Base-by-base conservation (phyloP, 257 asterid species). In the Fraxinus cuspidata region DNA sequence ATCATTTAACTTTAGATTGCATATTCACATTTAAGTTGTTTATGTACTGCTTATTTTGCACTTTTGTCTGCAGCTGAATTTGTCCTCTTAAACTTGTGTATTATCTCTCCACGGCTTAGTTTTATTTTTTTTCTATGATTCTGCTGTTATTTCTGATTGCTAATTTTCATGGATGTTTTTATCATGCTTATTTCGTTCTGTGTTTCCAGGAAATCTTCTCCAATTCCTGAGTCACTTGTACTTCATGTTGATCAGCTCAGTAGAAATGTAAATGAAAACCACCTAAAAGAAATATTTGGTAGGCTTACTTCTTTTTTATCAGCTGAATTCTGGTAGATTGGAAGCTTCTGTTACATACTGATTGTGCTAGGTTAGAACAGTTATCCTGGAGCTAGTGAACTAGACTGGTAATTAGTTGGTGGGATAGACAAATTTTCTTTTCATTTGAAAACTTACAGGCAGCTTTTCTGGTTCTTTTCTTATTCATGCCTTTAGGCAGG, bases 241-340 rank as follows among this genome's bases (percentile, higher is more conserved):
- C 92, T 96, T 68, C 97, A 89, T 81, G 91, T 96, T 63, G 98
- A 93, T 85, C 95, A 93, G 83, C 96, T 96, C 64, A 93, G 92
- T 82, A 84, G 99, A 89, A 96, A 93, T 76, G 97, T 94, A 76
- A 96, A 92, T 71, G 99, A 96, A 82, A 92, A 88, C 83, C 99
- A 96, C 81, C 87, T 93, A 90, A 93, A 90, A 84, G 99, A 96
- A 85, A 96, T 96, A 80, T 96, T 96, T 75, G 92, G 99, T 96
- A 91, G 56, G 87, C 69, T 63, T 18, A 12, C 35, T 63, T 23
- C 69, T 63, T 63, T 63, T 31, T 27, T 2, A 63, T 12, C 35
- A 10, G 5, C 69, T 29, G 13, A 63, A 25, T 25, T 25, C 11
- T 68, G 31, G 70, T 42, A 21, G 34, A 11, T 63, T 58, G 66